Evolutionary conservation across 1,284 basidiomycete species (phyloP).

Genomic region (Takashimella koratensis): DNA sequence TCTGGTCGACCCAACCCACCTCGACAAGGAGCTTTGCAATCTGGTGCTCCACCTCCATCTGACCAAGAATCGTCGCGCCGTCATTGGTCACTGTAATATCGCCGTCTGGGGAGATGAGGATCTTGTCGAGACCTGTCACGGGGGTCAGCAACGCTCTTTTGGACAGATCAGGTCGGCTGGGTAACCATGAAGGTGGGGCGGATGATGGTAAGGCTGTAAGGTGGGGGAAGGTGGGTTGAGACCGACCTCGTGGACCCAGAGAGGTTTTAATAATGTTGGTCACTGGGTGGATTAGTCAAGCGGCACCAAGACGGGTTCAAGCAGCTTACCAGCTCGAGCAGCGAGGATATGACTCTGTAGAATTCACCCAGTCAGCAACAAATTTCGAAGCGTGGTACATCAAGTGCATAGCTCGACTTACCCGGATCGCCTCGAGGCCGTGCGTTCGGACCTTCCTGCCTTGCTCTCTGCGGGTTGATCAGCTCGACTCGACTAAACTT

Average conservation of each 20-base stretch:
- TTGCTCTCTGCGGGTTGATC: constrained; percentile 63
- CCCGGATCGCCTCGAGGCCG: constrained; percentile 95
- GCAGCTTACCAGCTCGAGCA: constrained; percentile 55
- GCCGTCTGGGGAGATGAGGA: constrained; percentile 95
- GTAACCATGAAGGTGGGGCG: background rate
- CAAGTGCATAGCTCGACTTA: constrained; percentile 42
- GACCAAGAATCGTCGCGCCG: constrained; percentile 89
- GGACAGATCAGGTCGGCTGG: background rate
- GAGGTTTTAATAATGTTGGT: constrained; percentile 94
- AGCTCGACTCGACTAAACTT: constrained; percentile 2
- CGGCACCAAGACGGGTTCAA: too few relatives aligned
- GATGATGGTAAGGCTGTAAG: constrained; percentile 1
- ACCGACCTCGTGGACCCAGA: constrained; percentile 80
- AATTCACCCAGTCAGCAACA: too few relatives aligned
- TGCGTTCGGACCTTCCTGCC: constrained; percentile 90
- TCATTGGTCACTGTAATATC: constrained; percentile 99
- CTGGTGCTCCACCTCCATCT: constrained; percentile 98
- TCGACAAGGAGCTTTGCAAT: constrained; percentile 97
- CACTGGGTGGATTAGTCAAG: constrained; percentile 62
- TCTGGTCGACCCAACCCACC: constrained; percentile 47
- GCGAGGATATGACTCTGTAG: constrained; percentile 89
- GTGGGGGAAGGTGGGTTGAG: background rate
- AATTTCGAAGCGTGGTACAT: background rate
- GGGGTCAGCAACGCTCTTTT: too few relatives aligned
- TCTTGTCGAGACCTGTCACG: constrained; percentile 94